A percentile compares a stretch with the other conserved stretches of the same genome.
Conservation (phyloP, 768 basidiomycete species). For the Porphyrellus cyaneotinctus region DNA sequence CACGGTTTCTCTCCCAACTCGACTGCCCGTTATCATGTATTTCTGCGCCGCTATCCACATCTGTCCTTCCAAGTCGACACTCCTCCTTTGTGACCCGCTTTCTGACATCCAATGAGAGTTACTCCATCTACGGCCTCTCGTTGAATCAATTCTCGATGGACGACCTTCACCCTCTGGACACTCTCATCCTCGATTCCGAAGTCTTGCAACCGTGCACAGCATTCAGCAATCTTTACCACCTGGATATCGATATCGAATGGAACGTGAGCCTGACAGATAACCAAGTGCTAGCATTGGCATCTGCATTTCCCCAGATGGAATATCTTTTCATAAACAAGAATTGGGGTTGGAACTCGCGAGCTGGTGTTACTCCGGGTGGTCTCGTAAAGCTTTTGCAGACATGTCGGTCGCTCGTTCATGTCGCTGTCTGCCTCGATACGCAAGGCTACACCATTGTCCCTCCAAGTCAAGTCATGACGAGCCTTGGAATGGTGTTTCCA, state of each 20-base stretch:
- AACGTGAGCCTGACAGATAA: neutral
- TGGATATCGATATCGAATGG: neutral
- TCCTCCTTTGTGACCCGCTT: too few relatives aligned
- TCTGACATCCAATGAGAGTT: too few relatives aligned
- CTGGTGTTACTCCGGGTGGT: neutral
- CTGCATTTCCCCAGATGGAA: neutral
- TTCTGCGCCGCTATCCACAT: too few relatives aligned
- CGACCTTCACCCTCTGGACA: neutral
- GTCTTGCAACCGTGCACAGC: neutral
- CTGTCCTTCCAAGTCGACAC: neutral
- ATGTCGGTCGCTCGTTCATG: neutral
- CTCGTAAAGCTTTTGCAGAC: neutral
- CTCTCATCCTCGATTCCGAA: neutral
- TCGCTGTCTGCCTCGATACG: neutral
- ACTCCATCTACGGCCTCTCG: neutral
- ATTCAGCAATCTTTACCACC: neutral
- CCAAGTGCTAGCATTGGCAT: neutral
- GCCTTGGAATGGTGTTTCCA: neutral
- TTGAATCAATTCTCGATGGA: too few relatives aligned
- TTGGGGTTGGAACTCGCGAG: neutral
- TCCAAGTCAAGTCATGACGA: neutral
- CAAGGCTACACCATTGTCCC: neutral
- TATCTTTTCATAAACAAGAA: neutral
- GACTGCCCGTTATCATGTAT: neutral
- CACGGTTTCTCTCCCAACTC: neutral